Evolutionary conservation across 306 rosid genomes (phyloP).

Genomic region (Gleditsia sinensis): DNA sequence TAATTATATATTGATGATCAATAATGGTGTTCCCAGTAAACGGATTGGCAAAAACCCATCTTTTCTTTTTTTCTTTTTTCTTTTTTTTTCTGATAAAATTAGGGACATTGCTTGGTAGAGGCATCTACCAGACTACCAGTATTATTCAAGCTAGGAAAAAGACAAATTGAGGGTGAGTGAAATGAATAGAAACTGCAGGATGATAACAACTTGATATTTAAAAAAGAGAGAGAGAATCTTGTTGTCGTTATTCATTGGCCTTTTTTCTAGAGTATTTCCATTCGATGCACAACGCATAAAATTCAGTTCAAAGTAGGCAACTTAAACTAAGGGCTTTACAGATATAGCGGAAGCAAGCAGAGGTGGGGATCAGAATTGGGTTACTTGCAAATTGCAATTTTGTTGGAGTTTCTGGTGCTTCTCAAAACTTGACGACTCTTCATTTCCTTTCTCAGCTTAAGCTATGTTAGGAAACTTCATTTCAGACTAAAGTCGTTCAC

Average conservation of each 20-base stretch:
- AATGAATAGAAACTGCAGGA: not conserved
- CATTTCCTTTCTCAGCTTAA: constrained; percentile 27
- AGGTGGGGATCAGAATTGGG: not conserved
- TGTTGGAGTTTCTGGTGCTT: constrained; percentile 19
- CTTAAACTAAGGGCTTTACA: not conserved
- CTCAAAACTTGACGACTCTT: not conserved
- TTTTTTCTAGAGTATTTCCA: not conserved
- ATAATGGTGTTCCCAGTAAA: not conserved
- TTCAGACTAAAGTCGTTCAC: not conserved
- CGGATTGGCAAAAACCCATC: not conserved
- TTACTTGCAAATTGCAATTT: constrained; percentile 1
- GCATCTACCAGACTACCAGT: too few species aligned
- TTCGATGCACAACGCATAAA: constrained; percentile 5
- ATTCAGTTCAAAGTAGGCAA: not conserved
- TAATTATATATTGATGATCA: not conserved
- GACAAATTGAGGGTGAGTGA: not conserved
- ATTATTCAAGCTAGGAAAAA: too few species aligned
- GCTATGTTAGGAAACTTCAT: not conserved
- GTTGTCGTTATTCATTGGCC: not conserved
- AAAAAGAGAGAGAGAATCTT: not conserved
- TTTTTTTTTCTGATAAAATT: not conserved
- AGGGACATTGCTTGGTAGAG: not conserved
- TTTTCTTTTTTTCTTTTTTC: not conserved
- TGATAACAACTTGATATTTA: not conserved
- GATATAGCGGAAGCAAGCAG: not conserved